Conservation (phyloP, 1,284 basidiomycete species). For the Cutaneotrichosporon sp. region DNA sequence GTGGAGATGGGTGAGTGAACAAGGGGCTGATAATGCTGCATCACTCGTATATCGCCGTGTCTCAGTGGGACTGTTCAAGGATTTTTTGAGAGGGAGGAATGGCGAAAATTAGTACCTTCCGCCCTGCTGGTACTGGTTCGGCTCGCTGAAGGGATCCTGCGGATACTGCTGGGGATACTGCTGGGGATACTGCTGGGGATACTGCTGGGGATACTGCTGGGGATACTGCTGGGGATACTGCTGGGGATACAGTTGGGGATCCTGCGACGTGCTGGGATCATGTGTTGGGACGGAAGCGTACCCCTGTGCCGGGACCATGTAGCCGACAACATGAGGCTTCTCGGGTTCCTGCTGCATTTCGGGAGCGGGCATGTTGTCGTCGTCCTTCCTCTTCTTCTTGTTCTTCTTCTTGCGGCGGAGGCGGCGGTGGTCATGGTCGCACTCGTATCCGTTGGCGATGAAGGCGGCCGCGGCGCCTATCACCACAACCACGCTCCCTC, state of each 20-base stretch:
- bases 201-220: too few relatives aligned
- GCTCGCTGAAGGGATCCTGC: too few relatives aligned
- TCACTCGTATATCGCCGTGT: too few relatives aligned
- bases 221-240: too few relatives aligned
- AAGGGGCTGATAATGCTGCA: too few relatives aligned
- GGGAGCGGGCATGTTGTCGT: background rate
- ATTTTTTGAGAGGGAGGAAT: too few relatives aligned
- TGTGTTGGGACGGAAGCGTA: background rate
- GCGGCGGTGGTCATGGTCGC: conserved; percentile 3
- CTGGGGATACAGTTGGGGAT: background rate
- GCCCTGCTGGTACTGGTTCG: too few relatives aligned
- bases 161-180: too few relatives aligned
- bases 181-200: too few relatives aligned
- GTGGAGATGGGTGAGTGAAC: too few relatives aligned
- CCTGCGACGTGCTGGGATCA: background rate
- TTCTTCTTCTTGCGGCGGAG: conserved; percentile 3
- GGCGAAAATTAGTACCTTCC: too few relatives aligned
- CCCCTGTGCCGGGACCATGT: background rate
- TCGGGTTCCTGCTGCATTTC: background rate
- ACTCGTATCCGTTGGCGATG: background rate
- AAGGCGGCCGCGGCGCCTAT: background rate
- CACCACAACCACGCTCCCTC: background rate
- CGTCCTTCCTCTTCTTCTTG: background rate
- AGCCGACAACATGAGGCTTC: background rate
- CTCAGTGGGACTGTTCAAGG: too few relatives aligned